A percentile compares a stretch with the other conserved stretches of the same genome.
Evolutionary conservation across 495 filamentous ascomycete species (phyloP).

Genomic region (Penicillium goetzii): DNA sequence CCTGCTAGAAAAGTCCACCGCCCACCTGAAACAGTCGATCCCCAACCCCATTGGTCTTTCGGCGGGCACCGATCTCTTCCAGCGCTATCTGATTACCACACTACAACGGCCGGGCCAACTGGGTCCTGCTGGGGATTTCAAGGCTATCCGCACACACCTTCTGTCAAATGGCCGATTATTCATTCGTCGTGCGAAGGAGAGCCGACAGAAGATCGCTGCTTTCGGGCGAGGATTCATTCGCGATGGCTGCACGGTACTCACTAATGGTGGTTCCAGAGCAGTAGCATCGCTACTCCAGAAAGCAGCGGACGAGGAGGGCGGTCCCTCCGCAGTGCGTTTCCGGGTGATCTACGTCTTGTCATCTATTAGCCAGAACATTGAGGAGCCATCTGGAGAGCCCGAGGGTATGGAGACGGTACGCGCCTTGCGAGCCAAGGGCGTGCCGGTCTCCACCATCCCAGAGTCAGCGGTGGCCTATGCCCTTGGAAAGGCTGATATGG

Average conservation of each 20-base stretch:
- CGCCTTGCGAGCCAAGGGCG: constrained; percentile 69
- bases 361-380: constrained; percentile 36
- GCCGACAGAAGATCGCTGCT: constrained; percentile 76
- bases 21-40: constrained; percentile 71
- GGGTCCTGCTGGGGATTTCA: constrained; percentile 70
- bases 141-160: constrained; percentile 78
- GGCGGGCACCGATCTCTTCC: constrained; percentile 94
- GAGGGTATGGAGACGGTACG: constrained; percentile 67
- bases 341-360: constrained; percentile 79
- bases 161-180: constrained; percentile 83
- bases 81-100: constrained; percentile 82
- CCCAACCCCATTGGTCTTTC: constrained; percentile 87
- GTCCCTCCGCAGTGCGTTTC: constrained; percentile 66
- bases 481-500: constrained; percentile 77
- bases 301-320: constrained; percentile 67
- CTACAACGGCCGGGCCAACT: constrained; percentile 58
- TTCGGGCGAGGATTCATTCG: constrained; percentile 77
- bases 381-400: constrained; percentile 44
- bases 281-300: constrained; percentile 74
- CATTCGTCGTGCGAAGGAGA: constrained; percentile 82
- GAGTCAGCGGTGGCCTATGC: constrained; percentile 81
- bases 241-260: constrained; percentile 78
- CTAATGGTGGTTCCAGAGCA: constrained; percentile 83
- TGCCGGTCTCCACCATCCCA: constrained; percentile 83
- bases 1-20: constrained; percentile 73